Percentiles rank a stretch among this genome's conserved stretches.
These are phyloP conservation scores for Boletellus ananas DNA, from an alignment of 768 basidiomycete genomes.

Conservation along the genomic window DNA sequence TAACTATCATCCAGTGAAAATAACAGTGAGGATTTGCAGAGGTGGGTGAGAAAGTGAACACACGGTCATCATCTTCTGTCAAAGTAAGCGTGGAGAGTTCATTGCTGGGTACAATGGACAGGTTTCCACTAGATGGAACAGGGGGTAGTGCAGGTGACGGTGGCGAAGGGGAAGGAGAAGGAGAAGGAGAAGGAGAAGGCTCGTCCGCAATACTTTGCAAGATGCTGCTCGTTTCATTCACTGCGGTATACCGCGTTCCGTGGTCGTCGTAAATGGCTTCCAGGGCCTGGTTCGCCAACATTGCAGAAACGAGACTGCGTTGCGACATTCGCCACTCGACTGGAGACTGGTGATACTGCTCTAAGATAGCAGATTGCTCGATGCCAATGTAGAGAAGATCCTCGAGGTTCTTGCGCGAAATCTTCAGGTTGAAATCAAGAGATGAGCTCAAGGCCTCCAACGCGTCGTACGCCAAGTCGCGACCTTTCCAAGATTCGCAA, in stretches of 20 bases:
- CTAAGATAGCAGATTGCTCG: constrained; percentile 39
- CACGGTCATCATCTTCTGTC: constrained; percentile 19
- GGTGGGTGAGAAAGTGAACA: not conserved
- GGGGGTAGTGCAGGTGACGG: constrained; percentile 6
- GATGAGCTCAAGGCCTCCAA: constrained; percentile 29
- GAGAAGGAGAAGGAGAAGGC: not conserved
- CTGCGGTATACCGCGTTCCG: constrained; percentile 3
- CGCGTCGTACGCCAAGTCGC: constrained; percentile 23
- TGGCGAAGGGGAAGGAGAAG: not conserved
- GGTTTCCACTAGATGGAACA: constrained; percentile 12
- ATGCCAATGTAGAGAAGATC: constrained; percentile 34
- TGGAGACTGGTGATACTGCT: constrained; percentile 36
- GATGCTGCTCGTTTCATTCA: constrained; percentile 9
- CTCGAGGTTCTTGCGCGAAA: constrained; percentile 38
- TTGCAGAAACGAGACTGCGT: constrained; percentile 32
- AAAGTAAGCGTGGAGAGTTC: not conserved
- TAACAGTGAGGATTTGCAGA: constrained; percentile 1
- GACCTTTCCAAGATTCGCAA: constrained; percentile 23
- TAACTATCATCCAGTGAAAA: constrained; percentile 9
- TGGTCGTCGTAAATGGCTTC: constrained; percentile 15
- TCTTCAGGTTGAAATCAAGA: constrained; percentile 33
- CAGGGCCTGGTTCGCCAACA: constrained; percentile 21
- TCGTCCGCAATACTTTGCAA: constrained; percentile 9
- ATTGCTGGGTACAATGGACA: not conserved
- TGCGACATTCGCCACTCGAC: constrained; percentile 47